Base-by-base conservation (phyloP, 2,329 filamentous ascomycete genomes). In the Hypoxylon sp. region DNA sequence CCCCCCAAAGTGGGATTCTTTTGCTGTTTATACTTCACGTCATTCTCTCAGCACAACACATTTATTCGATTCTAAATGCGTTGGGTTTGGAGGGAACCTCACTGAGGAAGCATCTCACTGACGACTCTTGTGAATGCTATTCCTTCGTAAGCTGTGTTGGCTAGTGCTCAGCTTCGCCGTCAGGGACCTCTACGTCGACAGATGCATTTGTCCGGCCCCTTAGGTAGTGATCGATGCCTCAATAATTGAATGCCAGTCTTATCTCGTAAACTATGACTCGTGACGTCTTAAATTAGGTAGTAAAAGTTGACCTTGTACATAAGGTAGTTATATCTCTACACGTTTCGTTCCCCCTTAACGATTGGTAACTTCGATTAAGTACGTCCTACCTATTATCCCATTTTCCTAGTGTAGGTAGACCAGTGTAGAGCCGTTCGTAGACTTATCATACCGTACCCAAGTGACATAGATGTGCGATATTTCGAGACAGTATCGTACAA, bases 101-200 rank as follows among this genome's bases (percentile, higher is more conserved):
- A 55, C 64, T 31, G 63, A 63, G 51, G 70, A 71, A 68, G 65
- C 73, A 75, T 76, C 72, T 46, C 75, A 77, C 75, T 77, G 55
- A 76, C 74, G 75, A 76, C 68, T 71, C 75, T 74, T 75, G 74
- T 75, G 74, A 72, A 73, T 76, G 74, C 54, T 54, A 46, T 66
- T 66, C 59, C 70, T 64, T 69, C 60, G 33, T 59, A 54, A 60
- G 62, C 64, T 67, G 63, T 60, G 66, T 62, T 65, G 42, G 67
- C 63, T 63, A 54, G 55, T 35, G 46, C 57, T 67, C 60, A 64
- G 63, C 63, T 70, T 59, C 19, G 54, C 44, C 61, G 54, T 63
- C 42, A 46, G 54, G 48, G 62, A 22, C 54, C 48, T 64, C 65
- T 71, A 70, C n/a, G 29, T 61, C 35, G 58, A 65, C 67, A 63